Evolutionary conservation across 2,329 filamentous ascomycete species (phyloP), one percentile per base, ranked within the genome.

Genomic region (Aureobasidium sp.): DNA sequence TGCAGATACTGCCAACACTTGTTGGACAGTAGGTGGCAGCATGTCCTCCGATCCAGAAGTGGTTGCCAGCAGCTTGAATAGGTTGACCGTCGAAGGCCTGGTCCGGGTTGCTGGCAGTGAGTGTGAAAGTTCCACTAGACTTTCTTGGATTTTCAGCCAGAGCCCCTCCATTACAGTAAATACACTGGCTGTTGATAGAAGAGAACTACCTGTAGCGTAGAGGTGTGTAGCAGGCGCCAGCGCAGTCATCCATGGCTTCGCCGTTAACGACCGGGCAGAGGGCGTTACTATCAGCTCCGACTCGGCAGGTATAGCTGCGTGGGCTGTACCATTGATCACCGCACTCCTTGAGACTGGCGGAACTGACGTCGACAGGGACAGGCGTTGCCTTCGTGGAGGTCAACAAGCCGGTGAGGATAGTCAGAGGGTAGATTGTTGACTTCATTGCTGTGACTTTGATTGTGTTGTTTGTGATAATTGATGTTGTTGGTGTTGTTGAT

Each of bases 241-340:
- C 55, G 47, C 64, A 65, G 17, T 56, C 44, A 6, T 61, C 41
- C 32, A 48, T 63, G 37, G 63, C 43, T 27, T 62, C 60, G 53
- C 64, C 64, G 44, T 64, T 63, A 56, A 64, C 39, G 26, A 65
- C 51, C n/a, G 64, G 64, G 51, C 64, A 65, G 36, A 65, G 63
- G 24, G 43, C 43, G 20, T 44, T 51, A 32, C 43, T 48, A 24
- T 53, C 26, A 24, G 32, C 47, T 46, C 55, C 36, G 44, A 47
- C 24, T 43, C 61, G 59, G 55, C 64, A 65, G 55, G 48, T 53
- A 50, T 65, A 65, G 43, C 62, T 63, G 50, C 46, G 26, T 37
- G 63, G 47, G 43, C 60, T 50, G 29, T 65, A 65, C 48, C 46
- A 63, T 29, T 63, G 50, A 20, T 26, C 46, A 7, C 43, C 48